These are phyloP conservation scores for Cryptosporidium meleagridis DNA, from an alignment of 169 alveolate genomes.

Conservation along the genomic window DNA sequence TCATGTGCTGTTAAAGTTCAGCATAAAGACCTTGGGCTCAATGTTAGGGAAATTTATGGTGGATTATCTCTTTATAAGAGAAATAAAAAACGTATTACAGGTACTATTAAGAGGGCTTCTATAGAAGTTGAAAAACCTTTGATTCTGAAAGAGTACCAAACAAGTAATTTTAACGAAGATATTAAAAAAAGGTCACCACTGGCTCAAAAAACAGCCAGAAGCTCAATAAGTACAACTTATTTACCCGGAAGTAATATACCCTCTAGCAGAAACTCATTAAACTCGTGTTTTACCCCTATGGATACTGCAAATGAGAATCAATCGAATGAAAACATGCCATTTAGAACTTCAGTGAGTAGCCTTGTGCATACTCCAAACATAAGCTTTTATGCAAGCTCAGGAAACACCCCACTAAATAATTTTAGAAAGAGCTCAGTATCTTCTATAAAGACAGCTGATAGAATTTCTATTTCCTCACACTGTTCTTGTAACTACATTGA, in stretches of 20 bases:
- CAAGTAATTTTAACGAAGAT: background rate
- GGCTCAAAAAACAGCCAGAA: conserved; percentile 38
- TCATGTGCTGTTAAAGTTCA: conserved; percentile 63
- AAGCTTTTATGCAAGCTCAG: background rate
- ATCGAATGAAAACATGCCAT: background rate
- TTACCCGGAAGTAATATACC: conserved; percentile 48
- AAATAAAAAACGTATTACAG: conserved; percentile 13
- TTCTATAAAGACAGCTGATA: background rate
- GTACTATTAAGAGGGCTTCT: background rate
- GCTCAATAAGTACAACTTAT: conserved; percentile 57
- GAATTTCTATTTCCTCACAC: conserved; percentile 37
- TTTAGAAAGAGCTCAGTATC: conserved; percentile 20
- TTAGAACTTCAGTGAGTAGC: background rate
- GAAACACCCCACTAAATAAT: background rate
- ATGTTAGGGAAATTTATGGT: conserved; percentile 44
- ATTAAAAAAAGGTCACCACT: background rate
- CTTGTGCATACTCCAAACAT: background rate
- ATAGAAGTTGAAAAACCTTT: background rate
- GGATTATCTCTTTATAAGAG: conserved; percentile 54
- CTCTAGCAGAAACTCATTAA: conserved; percentile 52
- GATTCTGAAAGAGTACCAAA: background rate
- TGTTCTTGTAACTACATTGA: background rate
- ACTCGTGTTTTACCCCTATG: conserved; percentile 4
- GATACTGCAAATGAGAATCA: background rate
- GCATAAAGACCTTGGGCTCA: conserved; percentile 64